These are phyloP conservation scores for Acacia acuminata DNA, from an alignment of 306 rosid species.

Conservation along the genomic window DNA sequence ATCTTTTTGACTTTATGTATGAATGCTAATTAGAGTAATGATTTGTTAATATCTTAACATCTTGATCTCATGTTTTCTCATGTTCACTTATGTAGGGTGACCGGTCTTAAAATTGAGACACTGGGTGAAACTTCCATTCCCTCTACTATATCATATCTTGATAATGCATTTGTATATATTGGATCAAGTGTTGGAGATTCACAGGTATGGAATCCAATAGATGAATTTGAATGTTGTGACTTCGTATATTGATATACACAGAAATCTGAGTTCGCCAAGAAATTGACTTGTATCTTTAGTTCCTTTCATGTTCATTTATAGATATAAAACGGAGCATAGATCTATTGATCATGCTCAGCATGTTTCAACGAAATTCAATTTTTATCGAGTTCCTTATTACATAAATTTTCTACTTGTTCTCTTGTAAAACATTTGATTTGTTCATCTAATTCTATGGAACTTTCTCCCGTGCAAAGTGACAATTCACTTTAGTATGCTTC, in stretches of 20 bases:
- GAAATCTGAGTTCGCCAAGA: not conserved
- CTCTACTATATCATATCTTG: constrained; percentile 93
- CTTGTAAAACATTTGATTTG: not conserved
- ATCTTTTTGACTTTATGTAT: not conserved
- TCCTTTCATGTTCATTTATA: not conserved
- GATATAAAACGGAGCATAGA: not conserved
- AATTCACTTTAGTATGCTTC: not conserved
- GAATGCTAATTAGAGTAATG: not conserved
- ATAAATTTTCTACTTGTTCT: not conserved
- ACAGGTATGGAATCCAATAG: constrained; percentile 56
- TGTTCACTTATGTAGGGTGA: constrained; percentile 63
- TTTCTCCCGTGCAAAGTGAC: not conserved
- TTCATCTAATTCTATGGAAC: not conserved
- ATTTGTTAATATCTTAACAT: not conserved
- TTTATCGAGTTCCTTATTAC: not conserved
- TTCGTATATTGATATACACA: not conserved
- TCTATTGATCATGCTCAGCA: not conserved
- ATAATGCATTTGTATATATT: constrained; percentile 84
- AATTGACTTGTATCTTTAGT: not conserved
- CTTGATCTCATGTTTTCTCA: constrained; percentile 19
- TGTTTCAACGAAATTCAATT: not conserved
- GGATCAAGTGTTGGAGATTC: constrained; percentile 99
- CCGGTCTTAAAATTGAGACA: constrained; percentile 91
- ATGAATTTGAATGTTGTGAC: not conserved
- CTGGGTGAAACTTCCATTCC: constrained; percentile 98